These are phyloP conservation scores for Epichloe glyceriae DNA, from an alignment of 2,329 filamentous ascomycete species.

Conservation along the genomic window DNA sequence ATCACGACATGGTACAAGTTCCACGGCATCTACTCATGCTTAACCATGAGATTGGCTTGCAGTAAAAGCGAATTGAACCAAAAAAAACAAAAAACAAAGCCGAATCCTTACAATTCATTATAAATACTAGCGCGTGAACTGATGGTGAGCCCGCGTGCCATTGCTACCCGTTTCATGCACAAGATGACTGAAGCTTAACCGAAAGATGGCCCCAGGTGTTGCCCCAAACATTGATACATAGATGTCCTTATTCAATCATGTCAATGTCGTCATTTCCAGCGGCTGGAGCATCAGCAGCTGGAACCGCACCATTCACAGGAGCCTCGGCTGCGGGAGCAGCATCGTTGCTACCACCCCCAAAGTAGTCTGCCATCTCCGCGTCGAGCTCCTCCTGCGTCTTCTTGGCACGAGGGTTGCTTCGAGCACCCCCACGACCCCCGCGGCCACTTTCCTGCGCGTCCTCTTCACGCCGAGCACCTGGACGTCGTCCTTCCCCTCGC, in stretches of 20 bases:
- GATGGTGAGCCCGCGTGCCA: neutral
- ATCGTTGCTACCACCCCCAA: constrained; percentile 36
- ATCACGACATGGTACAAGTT: too few species aligned
- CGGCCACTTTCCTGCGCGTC: constrained; percentile 22
- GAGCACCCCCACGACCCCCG: constrained; percentile 23
- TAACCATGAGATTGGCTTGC: too few species aligned
- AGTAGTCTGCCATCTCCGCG: constrained; percentile 96
- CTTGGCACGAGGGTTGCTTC: constrained; percentile 45
- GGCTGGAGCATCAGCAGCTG: constrained; percentile 16
- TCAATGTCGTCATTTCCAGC: constrained; percentile 45
- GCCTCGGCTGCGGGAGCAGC: constrained; percentile 18
- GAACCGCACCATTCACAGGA: constrained; percentile 15
- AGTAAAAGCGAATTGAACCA: too few species aligned
- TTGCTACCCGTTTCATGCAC: neutral
- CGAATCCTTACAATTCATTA: neutral
- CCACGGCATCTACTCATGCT: too few species aligned
- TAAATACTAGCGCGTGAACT: neutral
- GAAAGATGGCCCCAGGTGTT: neutral
- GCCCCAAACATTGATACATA: neutral
- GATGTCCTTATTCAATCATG: constrained; percentile 48
- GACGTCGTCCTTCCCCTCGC: constrained; percentile 38
- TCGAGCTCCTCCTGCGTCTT: constrained; percentile 90
- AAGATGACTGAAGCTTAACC: neutral
- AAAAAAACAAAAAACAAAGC: neutral
- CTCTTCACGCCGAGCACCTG: constrained; percentile 33